Percentiles rank a stretch among this genome's conserved stretches.
phyloP scores from a whole-genome alignment of 805 yeast species.

The Zygoascus bituminiphila region DNA sequence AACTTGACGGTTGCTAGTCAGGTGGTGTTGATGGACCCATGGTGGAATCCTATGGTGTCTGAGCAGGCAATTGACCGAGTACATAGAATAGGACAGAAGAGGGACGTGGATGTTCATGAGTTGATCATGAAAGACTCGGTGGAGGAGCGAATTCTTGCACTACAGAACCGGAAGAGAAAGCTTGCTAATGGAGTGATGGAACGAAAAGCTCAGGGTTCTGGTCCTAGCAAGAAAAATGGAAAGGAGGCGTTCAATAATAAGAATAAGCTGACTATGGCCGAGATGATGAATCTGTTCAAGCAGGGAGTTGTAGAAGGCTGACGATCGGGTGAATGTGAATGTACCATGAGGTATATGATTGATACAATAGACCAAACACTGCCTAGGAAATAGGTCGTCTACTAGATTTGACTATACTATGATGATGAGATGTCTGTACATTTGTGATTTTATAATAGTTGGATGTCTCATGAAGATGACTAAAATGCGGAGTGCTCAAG shows the following conservation, averaged over 20 bases:
- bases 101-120: conserved; percentile 38
- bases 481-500: too few relatives aligned
- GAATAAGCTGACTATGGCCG: conserved; percentile 19
- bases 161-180: conserved; percentile 32
- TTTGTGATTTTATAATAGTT: too few relatives aligned
- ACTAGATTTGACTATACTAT: too few relatives aligned
- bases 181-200: conserved; percentile 30
- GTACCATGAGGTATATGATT: too few relatives aligned
- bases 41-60: conserved; percentile 46
- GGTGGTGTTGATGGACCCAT: conserved; percentile 37
- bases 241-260: neutral
- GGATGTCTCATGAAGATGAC: too few relatives aligned
- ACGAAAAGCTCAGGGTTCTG: conserved; percentile 4
- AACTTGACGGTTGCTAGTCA: conserved; percentile 37
- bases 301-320: too few relatives aligned
- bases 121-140: conserved; percentile 33
- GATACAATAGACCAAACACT: too few relatives aligned
- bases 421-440: too few relatives aligned
- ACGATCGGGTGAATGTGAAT: too few relatives aligned
- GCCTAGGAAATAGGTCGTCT: too few relatives aligned
- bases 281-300: conserved; percentile 20
- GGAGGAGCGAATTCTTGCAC: conserved; percentile 32
- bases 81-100: conserved; percentile 40
- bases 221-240: conserved; percentile 7
- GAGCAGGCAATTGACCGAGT: conserved; percentile 47